Evolutionary conservation across 2,329 filamentous ascomycete genomes (phyloP).

Genomic region (Paraphaeosphaeria minitans): DNA sequence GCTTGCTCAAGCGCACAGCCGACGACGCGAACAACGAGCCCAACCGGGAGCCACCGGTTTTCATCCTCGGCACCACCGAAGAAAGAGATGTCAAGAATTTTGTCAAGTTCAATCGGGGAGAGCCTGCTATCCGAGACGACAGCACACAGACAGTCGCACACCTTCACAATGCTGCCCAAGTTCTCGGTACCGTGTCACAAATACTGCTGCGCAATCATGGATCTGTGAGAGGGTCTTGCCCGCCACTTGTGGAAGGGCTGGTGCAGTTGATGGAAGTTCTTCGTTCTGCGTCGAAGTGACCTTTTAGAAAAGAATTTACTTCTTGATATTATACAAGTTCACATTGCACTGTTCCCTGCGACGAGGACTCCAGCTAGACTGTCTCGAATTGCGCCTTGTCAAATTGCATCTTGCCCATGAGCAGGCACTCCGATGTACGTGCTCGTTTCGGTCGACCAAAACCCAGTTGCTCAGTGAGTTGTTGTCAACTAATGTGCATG

Average conservation of each 20-base stretch:
- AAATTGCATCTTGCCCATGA: too few species aligned
- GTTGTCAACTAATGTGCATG: not conserved
- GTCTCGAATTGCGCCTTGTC: too few species aligned
- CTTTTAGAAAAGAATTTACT: not conserved
- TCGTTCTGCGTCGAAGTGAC: conserved; percentile 54
- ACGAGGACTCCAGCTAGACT: too few species aligned
- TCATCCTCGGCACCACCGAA: conserved; percentile 63
- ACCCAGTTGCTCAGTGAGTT: not conserved
- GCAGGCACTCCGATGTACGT: not conserved
- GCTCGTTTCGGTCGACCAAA: not conserved
- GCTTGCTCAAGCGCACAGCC: conserved; percentile 53
- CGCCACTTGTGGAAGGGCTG: conserved; percentile 71
- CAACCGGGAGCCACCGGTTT: conserved; percentile 6
- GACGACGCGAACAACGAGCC: conserved; percentile 33
- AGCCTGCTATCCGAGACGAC: conserved; percentile 53
- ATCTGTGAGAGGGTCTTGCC: conserved; percentile 40
- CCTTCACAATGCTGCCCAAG: conserved; percentile 62
- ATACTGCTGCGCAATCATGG: conserved; percentile 61
- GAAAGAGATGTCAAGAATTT: conserved; percentile 61
- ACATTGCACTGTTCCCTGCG: too few species aligned
- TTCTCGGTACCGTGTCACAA: conserved; percentile 64
- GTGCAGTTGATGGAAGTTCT: conserved; percentile 67
- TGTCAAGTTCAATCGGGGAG: conserved; percentile 60
- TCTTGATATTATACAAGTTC: not conserved
- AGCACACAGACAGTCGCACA: conserved; percentile 28